Percentiles rank a stretch among this genome's conserved stretches.
These are phyloP conservation scores for Nemophila menziesii DNA, from an alignment of 257 asterid species.

Conservation along the genomic window DNA sequence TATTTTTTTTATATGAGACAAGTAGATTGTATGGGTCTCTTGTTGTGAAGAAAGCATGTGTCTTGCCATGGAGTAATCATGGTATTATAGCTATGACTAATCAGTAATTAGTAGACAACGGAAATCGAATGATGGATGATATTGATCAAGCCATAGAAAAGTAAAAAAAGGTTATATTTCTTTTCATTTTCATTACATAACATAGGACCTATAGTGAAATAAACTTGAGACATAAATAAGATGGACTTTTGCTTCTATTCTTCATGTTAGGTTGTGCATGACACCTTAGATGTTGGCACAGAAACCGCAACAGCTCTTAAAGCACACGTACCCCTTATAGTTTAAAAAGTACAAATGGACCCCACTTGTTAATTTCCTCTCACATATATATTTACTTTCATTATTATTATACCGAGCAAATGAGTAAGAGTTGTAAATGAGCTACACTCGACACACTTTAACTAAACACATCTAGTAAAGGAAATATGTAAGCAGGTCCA, in stretches of 20 bases:
- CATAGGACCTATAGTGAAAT: too few relatives aligned
- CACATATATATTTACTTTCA: conserved; percentile 6
- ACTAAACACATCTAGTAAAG: conserved; percentile 90
- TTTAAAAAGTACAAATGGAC: background rate
- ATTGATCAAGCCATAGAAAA: conserved; percentile 88
- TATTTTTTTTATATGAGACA: too few relatives aligned
- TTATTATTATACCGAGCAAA: conserved; percentile 70
- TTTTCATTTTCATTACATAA: background rate
- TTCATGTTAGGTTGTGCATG: conserved; percentile 74
- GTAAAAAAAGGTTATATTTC: conserved; percentile 56
- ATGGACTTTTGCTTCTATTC: background rate
- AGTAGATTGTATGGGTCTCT: too few relatives aligned
- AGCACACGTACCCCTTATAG: conserved; percentile 51
- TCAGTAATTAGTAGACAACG: conserved; percentile 78
- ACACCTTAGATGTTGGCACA: conserved; percentile 79
- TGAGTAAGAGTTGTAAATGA: conserved; percentile 96
- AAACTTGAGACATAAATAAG: background rate
- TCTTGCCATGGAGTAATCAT: too few relatives aligned
- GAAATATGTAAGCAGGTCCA: conserved; percentile 99
- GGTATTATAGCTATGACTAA: conserved; percentile 72
- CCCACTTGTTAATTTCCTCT: conserved; percentile 3
- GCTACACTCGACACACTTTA: conserved; percentile 88
- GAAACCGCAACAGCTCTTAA: conserved; percentile 95
- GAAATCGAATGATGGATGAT: conserved; percentile 85
- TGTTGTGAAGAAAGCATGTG: too few relatives aligned